phyloP scores from a whole-genome alignment of 208 protist species.

The Crithidia sp. region DNA sequence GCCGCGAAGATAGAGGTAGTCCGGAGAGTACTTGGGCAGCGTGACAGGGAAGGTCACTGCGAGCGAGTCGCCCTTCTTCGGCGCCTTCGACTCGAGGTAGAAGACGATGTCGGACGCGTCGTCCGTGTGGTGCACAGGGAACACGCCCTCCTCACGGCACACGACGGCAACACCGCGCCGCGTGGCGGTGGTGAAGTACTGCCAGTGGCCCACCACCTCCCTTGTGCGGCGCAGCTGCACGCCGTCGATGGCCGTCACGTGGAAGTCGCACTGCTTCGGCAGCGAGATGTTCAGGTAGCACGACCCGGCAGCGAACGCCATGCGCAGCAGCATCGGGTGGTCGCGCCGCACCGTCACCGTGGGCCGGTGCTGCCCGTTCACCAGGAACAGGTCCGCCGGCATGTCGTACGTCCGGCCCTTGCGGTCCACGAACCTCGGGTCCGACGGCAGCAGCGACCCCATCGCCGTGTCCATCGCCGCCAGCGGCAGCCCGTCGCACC shows the following conservation, averaged over 20 bases:
- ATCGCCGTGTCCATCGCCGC: conserved; percentile 49
- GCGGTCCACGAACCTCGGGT: conserved; percentile 51
- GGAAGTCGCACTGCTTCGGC: conserved; percentile 61
- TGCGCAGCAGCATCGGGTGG: conserved; percentile 62
- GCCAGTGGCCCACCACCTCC: conserved; percentile 47
- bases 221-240: conserved; percentile 56
- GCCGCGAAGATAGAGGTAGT: conserved; percentile 52
- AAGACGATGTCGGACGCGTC: conserved; percentile 49
- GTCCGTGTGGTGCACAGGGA: conserved; percentile 52
- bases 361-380: conserved; percentile 86
- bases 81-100: conserved; percentile 45
- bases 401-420: conserved; percentile 41
- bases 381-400: conserved; percentile 78
- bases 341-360: conserved; percentile 46
- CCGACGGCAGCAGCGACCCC: conserved; percentile 50
- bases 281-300: conserved; percentile 79
- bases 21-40: conserved; percentile 40
- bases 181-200: conserved; percentile 86
- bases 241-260: conserved; percentile 73
- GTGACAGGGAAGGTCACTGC: conserved; percentile 46
- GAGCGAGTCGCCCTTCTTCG: background rate
- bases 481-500: conserved; percentile 72
- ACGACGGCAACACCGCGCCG: conserved; percentile 55
- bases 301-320: conserved; percentile 76
- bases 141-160: conserved; percentile 49